Base-by-base conservation (phyloP, 768 basidiomycete species). In the Russula sp. region DNA sequence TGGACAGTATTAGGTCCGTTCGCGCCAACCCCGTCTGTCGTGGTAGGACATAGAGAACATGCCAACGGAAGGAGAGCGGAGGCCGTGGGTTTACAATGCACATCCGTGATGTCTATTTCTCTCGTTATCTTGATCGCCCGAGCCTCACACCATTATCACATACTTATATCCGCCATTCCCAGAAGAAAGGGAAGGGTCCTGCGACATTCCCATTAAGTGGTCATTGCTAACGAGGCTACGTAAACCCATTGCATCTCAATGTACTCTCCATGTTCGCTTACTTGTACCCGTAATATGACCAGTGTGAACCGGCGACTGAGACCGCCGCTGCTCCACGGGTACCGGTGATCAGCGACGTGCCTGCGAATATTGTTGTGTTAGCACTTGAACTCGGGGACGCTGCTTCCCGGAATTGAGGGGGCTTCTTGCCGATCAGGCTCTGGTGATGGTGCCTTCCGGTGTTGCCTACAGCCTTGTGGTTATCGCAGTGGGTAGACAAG, bases 251-350 rank as follows among this genome's bases (percentile, higher is more conserved):
- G 58, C 58, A 54, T 63, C 52, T 63, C 58, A 47, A 20, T 58
- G 61, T 63, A 63, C 11, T 47, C 49, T 32, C 61, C 46, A 63
- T 54, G 56, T 63, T 41, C 43, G 46, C 61, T 63, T 58, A 63
- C 62, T 48, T 63, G 62, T 63, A 63, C 57, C 46, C 62, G 62
- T 63, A 63, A 63, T 59, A 63, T 63, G 57, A 63, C 62, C 58
- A 63, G 62, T 45, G 62, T 59, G 52, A 52, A 59, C 57, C 50
- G 58, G 35, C 52, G 35, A 35, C 57, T 55, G 52, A 55, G 62
- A 38, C 47, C 25, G 57, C 46, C 56, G 46, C 57, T 46, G 34
- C 58, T 53, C 56, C 57, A 63, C 45, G 50, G 43, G 55, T 62
- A 45, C 47, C 46, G 49, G 39, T 61, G 56, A 58, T 62, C 61